Percentiles rank a stretch among this genome's conserved stretches.
Evolutionary conservation across 768 basidiomycete species (phyloP).

Genomic region (Mycena belliarum): DNA sequence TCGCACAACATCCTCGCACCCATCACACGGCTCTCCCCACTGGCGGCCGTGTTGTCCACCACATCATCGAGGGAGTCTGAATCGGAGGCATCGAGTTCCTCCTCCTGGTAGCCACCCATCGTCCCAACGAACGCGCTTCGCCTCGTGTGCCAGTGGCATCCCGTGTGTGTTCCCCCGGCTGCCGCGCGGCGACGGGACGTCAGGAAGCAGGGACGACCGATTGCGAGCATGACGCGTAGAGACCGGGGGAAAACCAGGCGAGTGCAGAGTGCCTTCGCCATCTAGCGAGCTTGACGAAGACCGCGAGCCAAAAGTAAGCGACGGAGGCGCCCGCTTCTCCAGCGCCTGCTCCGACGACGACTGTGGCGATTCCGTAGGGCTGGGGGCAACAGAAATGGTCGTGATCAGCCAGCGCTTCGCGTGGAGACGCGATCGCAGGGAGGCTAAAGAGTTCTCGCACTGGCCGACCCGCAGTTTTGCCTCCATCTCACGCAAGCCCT

Average conservation of each 20-base stretch:
- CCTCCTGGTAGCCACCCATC: slow-evolving; percentile 57
- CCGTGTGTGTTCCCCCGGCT: slow-evolving; percentile 25
- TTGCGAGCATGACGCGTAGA: slow-evolving; percentile 36
- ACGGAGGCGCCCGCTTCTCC: slow-evolving; percentile 38
- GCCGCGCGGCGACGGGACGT: slow-evolving; percentile 20
- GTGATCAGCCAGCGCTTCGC: neutral
- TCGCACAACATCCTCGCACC: too few relatives aligned
- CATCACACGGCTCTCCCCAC: too few relatives aligned
- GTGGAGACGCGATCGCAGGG: neutral
- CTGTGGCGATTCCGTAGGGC: slow-evolving; percentile 24
- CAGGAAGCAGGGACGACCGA: slow-evolving; percentile 27
- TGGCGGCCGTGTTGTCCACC: too few relatives aligned
- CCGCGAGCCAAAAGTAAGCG: slow-evolving; percentile 37
- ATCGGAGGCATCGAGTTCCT: slow-evolving; percentile 54
- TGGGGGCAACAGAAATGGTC: neutral
- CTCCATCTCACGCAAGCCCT: neutral
- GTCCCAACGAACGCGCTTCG: slow-evolving; percentile 60
- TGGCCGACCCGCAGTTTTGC: neutral
- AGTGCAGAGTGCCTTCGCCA: neutral
- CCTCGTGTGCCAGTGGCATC: slow-evolving; percentile 47
- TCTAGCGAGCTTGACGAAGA: slow-evolving; percentile 28
- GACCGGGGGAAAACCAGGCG: slow-evolving; percentile 28
- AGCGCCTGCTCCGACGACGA: slow-evolving; percentile 26
- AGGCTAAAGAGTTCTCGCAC: neutral
- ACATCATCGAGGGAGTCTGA: too few relatives aligned